Evolutionary conservation across 345 rosid genomes (phyloP).

Genomic region (Salix viminalis): DNA sequence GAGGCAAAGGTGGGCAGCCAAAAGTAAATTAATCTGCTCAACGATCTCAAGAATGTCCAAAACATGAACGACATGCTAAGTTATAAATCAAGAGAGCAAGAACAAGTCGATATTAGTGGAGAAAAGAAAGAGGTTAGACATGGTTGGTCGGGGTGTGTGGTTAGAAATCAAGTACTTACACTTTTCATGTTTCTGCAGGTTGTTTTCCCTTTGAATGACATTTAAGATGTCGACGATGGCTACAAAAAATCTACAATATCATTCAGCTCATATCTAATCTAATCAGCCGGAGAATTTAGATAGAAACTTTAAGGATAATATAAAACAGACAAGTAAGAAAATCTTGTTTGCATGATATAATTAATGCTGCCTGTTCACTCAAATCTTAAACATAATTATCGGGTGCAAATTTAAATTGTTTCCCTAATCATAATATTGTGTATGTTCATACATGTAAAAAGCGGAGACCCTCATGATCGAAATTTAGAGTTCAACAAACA

Average conservation of each 20-base stretch:
- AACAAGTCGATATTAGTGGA: slow-evolving; percentile 4
- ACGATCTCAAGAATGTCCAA: slow-evolving; percentile 1
- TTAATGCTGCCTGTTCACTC: too few species aligned
- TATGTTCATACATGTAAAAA: not conserved
- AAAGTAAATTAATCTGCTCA: slow-evolving; percentile 1
- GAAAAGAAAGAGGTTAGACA: slow-evolving; percentile 18
- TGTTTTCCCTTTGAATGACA: slow-evolving; percentile 31
- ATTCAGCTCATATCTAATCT: not conserved
- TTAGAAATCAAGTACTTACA: not conserved
- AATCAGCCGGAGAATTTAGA: not conserved
- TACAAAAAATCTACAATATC: not conserved
- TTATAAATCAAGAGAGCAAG: slow-evolving; percentile 38
- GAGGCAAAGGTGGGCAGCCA: slow-evolving; percentile 19
- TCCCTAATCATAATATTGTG: not conserved
- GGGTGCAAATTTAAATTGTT: not conserved
- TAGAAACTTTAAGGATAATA: not conserved
- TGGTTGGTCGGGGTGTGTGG: slow-evolving; percentile 26
- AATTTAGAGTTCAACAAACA: not conserved
- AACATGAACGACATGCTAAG: slow-evolving; percentile 27
- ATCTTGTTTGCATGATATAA: too few species aligned
- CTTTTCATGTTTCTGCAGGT: slow-evolving; percentile 6
- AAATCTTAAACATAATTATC: not conserved
- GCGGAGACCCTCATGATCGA: not conserved
- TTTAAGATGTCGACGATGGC: not conserved
- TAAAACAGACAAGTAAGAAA: too few species aligned